Base-by-base conservation (phyloP, 1,139 yeast species). In the Geotrichum fermentans region DNA sequence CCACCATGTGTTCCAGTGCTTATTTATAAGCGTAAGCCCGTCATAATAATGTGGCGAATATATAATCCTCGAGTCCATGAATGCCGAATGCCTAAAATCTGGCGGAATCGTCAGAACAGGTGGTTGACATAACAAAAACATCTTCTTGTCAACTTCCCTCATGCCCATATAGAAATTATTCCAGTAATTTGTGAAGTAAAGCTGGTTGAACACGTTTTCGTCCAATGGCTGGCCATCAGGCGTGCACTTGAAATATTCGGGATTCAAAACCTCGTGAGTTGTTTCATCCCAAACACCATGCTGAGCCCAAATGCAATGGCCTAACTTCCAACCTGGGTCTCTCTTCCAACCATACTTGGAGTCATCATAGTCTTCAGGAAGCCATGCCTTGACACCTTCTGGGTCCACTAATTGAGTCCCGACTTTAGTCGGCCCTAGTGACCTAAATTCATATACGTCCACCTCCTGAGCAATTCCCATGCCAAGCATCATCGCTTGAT, bases 31-130 rank as follows among this genome's bases (percentile, higher is more conserved):
- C 1, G 97, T 85, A 79, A 89, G 75, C 0, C 97, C 97, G 65
- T 90, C 97, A 61, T 90, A 90, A 62, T 82, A 90, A 66, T 90
- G 97, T 1, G 95, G 94, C 28, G 95, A 79, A 58, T 82, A 83
- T 52, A 54, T 55, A 16, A 47, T 37, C 26, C 56, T 47, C 11
- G 49, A 47, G 21, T 40, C 46, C 32, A 51, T 44, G 11, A 39
- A 40, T n/a, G 48, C 47, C 2, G 82, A 74, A 7, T 73, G 73
- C 49, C 71, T 72, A 51, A 86, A 64, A 17, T 68, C 65, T 0
- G 97, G 97, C 0, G 97, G 96, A 1, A 75, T 62, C 57, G 82
- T 83, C 53, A 89, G 70, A 0, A 86, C 94, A 1, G 96, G 95
- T 0, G 95, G 83, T 66, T 88, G 95, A 58, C 88, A 66, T 41